These are phyloP conservation scores for Microthlaspi erraticum DNA, from an alignment of 345 rosid species.

Conservation along the genomic window DNA sequence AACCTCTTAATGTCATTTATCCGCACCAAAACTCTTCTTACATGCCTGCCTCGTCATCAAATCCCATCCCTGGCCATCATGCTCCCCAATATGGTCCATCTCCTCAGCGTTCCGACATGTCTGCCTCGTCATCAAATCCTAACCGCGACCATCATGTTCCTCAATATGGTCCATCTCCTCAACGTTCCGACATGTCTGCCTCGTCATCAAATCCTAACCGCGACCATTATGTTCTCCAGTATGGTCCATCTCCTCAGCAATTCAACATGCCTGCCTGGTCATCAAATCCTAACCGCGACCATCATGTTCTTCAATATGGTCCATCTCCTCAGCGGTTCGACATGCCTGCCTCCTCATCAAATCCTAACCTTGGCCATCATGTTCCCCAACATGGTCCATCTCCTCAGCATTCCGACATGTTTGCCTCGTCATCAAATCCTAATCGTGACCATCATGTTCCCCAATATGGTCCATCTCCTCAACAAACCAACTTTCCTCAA, in stretches of 20 bases:
- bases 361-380: no score
- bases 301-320: no score
- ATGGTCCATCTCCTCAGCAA: neutral
- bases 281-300: no score
- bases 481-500: neutral
- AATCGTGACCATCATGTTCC: neutral
- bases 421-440: neutral
- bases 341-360: no score
- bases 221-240: neutral
- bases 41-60: no score
- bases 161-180: neutral
- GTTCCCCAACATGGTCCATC: no score
- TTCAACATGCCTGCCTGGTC: no score
- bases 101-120: neutral
- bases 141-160: neutral
- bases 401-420: neutral
- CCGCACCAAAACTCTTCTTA: neutral
- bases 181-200: neutral
- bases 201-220: neutral
- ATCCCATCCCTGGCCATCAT: no score
- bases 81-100: no score
- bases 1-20: conserved; percentile 12
- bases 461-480: neutral
- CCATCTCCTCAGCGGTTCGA: no score
- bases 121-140: neutral